Evolutionary conservation across 768 basidiomycete species (phyloP), one percentile per base, ranked within the genome.

Genomic region (Calocera cornea): DNA sequence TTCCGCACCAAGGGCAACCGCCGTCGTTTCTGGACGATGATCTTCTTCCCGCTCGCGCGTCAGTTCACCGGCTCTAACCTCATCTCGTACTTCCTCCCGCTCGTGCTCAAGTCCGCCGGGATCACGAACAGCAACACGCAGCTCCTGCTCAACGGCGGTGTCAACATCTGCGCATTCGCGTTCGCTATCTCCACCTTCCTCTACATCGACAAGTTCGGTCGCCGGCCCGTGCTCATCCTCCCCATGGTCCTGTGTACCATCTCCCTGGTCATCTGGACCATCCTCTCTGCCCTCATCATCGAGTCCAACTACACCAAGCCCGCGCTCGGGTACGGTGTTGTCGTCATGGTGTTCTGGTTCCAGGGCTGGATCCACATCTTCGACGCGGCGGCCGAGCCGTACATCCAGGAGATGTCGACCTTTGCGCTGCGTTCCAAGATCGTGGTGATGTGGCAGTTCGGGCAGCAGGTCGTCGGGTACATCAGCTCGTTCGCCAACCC

Each of bases 401-500:
- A 84, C 74, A 81, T 81, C 7, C 78, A 92, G 67, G 92, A 94
- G 74, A 92, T 94, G 70, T 75, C 92, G 1, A 90, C 90, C 0
- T 90, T 85, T 76, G 81, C 79, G 67, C 86, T 92, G 68, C 86
- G 92, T 64, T 90, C 90, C 14, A 89, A 86, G 72, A 90, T 90
- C 0, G 87, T 89, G 69, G 86, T 88, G 7, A 64, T 64, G 38
- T 64, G 64, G 67, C 87, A 86, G 73, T 76, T 88, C 64, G 79
- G 79, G 2, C 79, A 88, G 31, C 85, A 83, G 72, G 78, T 87
- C 36, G 83, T 87, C 1, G 78, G 88, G 29, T 86, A 89, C 1
- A 87, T 92, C 76, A 92, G 88, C 71, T 87, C 87, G 72, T 88
- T 89, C 66, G 83, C 89, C 60, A 91, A 91, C 71, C 88, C 90